A percentile compares a stretch with the other conserved stretches of the same genome.
Conservation (phyloP, 2,329 filamentous ascomycete species). For the Neonectria faginata region DNA sequence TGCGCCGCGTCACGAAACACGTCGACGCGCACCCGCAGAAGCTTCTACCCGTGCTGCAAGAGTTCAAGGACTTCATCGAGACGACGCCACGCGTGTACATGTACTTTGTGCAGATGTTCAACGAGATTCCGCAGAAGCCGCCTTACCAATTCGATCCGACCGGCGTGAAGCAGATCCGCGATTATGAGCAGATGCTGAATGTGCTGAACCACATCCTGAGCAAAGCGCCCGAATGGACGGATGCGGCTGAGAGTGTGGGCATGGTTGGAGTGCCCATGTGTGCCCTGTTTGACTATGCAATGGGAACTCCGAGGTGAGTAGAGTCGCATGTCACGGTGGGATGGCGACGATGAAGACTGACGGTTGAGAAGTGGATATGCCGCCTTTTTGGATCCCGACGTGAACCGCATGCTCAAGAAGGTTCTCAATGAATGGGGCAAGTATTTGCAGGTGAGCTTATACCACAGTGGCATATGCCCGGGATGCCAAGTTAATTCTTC, state of each 20-base stretch:
- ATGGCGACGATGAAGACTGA: conserved; percentile 16
- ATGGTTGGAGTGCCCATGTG: conserved; percentile 58
- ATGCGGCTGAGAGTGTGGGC: conserved; percentile 53
- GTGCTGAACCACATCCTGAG: conserved; percentile 72
- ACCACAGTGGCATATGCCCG: too few relatives aligned
- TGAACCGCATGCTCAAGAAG: conserved; percentile 65
- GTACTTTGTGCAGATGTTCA: conserved; percentile 76
- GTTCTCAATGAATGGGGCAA: conserved; percentile 69
- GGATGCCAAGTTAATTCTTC: conserved; percentile 5
- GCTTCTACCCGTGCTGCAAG: conserved; percentile 70
- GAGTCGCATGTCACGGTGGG: conserved; percentile 15
- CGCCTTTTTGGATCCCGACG: conserved; percentile 66
- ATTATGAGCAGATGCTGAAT: conserved; percentile 74
- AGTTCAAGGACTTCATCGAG: conserved; percentile 76
- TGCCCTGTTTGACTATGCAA: conserved; percentile 67
- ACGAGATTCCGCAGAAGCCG: conserved; percentile 70
- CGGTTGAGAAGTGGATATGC: conserved; percentile 57
- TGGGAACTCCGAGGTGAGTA: conserved; percentile 65
- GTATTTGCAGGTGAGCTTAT: conserved; percentile 57
- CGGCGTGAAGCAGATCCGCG: conserved; percentile 70
- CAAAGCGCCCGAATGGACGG: conserved; percentile 64
- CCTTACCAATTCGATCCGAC: conserved; percentile 72
- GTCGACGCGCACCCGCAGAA: conserved; percentile 63
- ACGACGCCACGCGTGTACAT: conserved; percentile 72
- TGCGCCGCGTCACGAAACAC: conserved; percentile 66